Conservation (phyloP, 176 grass and related monocot species). For the Canna indica region DNA sequence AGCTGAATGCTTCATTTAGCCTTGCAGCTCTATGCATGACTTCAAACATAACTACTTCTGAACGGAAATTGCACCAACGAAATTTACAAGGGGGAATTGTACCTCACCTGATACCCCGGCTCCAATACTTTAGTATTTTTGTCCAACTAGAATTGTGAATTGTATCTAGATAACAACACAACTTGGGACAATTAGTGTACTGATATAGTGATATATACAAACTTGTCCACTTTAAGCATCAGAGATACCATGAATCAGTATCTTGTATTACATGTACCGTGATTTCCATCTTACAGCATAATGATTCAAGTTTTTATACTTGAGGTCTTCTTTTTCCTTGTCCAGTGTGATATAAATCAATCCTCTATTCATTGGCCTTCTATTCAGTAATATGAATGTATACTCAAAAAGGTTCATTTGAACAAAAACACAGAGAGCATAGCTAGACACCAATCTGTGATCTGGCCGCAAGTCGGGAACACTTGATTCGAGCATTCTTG, state of each 20-base stretch:
- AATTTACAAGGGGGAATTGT: neutral
- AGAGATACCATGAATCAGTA: neutral
- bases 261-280: neutral
- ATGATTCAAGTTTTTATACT: neutral
- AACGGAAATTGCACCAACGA: neutral
- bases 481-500: slow-evolving; percentile 79
- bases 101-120: neutral
- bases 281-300: neutral
- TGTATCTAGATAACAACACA: neutral
- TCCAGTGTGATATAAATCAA: neutral
- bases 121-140: neutral
- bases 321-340: neutral
- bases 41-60: neutral
- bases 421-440: neutral
- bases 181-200: neutral
- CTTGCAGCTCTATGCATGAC: neutral
- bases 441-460: slow-evolving; percentile 77
- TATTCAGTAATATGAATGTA: neutral
- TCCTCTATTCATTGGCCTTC: neutral
- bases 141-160: neutral
- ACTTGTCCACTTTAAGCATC: neutral
- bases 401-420: neutral
- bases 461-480: slow-evolving; percentile 63
- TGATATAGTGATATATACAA: neutral
- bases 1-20: neutral